These are phyloP conservation scores for Botrytis elliptica DNA, from an alignment of 2,329 filamentous ascomycete genomes.

Conservation along the genomic window DNA sequence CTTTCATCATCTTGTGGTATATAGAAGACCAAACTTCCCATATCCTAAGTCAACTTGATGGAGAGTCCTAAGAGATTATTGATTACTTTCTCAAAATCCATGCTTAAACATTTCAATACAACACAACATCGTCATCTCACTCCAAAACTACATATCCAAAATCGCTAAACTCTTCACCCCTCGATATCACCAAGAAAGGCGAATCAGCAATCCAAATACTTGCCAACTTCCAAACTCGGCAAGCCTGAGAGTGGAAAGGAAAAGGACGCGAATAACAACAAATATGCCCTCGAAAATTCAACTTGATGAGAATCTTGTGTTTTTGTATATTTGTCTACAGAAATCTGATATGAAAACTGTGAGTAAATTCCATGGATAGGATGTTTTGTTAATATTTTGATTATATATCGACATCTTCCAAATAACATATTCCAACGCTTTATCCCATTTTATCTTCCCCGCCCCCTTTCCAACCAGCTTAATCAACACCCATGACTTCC, in stretches of 20 bases:
- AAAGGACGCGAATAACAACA: too few species aligned
- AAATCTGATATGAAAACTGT: constrained; percentile 43
- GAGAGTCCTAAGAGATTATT: neutral
- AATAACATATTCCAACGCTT: neutral
- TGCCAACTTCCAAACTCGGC: fast-evolving
- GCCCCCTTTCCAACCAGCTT: neutral
- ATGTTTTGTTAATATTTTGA: neutral
- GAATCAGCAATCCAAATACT: neutral
- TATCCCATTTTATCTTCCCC: neutral
- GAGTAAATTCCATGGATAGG: constrained; percentile 25
- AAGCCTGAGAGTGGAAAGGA: neutral
- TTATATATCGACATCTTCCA: neutral
- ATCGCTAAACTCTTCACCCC: fast-evolving
- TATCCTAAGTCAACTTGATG: neutral
- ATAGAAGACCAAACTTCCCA: neutral
- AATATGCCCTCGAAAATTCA: constrained; percentile 43
- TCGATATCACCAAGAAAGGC: neutral
- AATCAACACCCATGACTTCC: neutral
- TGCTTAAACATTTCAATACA: neutral
- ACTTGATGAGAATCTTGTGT: constrained; percentile 43
- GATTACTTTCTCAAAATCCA: neutral
- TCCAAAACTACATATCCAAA: neutral
- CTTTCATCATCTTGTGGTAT: neutral
- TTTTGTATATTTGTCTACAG: constrained; percentile 45
- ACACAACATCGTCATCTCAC: too few species aligned